A percentile compares a stretch with the other conserved stretches of the same genome.
phyloP scores from a whole-genome alignment of 73 alveolate species.

The Breviolum minutum region DNA sequence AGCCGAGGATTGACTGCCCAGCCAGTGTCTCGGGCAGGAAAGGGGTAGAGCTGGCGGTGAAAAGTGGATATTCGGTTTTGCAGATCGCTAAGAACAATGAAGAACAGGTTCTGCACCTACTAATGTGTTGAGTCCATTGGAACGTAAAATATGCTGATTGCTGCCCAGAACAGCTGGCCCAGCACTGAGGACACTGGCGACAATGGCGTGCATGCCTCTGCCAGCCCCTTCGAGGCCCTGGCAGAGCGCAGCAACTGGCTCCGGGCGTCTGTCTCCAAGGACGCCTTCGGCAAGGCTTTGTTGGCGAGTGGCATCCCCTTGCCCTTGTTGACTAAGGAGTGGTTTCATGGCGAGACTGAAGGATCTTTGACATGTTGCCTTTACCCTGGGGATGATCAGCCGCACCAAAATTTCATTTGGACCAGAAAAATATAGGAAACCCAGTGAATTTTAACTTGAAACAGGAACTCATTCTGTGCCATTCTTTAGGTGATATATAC shows the following conservation, averaged over 20 bases:
- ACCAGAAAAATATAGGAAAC: too few relatives aligned
- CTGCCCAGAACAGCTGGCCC: too few relatives aligned
- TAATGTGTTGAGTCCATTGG: too few relatives aligned
- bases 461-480: too few relatives aligned
- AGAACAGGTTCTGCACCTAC: too few relatives aligned
- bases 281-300: slow-evolving; percentile 48
- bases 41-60: background rate
- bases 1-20: background rate
- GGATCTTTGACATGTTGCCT: background rate
- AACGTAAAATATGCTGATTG: too few relatives aligned
- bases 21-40: background rate
- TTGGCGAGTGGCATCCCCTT: slow-evolving; percentile 71
- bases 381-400: background rate
- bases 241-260: slow-evolving; percentile 93
- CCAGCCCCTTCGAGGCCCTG: slow-evolving; percentile 88
- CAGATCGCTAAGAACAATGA: too few relatives aligned
- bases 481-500: background rate
- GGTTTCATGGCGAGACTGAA: background rate
- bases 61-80: too few relatives aligned
- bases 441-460: background rate
- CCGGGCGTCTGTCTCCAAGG: slow-evolving; percentile 62
- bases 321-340: slow-evolving; percentile 60
- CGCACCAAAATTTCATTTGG: background rate
- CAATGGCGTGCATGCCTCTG: slow-evolving; percentile 93
- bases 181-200: slow-evolving; percentile 20